Evolutionary conservation across 495 filamentous ascomycete species (phyloP).

Genomic region (Penicillium turbatum): DNA sequence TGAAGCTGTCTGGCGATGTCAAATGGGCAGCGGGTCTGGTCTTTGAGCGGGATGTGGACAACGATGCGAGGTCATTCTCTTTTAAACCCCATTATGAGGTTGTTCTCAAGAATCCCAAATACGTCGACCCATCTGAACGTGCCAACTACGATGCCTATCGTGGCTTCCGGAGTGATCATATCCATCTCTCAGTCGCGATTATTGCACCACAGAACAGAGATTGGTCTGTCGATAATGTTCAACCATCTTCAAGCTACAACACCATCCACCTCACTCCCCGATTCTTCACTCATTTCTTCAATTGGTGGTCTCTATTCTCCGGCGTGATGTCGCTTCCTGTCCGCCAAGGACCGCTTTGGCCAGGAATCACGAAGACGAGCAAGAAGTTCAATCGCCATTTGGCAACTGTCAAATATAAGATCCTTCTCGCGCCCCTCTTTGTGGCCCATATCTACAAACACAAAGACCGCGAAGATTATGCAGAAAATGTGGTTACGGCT

Average conservation of each 20-base stretch:
- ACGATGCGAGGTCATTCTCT: slow-evolving; percentile 68
- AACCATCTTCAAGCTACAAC: slow-evolving; percentile 85
- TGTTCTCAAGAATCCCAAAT: slow-evolving; percentile 71
- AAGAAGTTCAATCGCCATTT: slow-evolving; percentile 98
- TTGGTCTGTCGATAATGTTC: slow-evolving; percentile 68
- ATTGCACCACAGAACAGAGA: slow-evolving; percentile 70
- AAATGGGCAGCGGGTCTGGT: slow-evolving; percentile 86
- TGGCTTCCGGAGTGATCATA: slow-evolving; percentile 91
- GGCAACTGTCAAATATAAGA: slow-evolving; percentile 94
- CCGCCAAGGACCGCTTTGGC: slow-evolving; percentile 86
- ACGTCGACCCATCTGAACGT: slow-evolving; percentile 51
- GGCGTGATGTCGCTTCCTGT: slow-evolving; percentile 93
- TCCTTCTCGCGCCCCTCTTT: slow-evolving; percentile 87
- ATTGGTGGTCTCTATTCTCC: slow-evolving; percentile 96
- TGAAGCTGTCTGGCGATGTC: slow-evolving; percentile 96
- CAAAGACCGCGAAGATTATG: slow-evolving; percentile 85
- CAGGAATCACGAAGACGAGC: slow-evolving; percentile 86
- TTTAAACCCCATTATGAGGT: slow-evolving; percentile 94
- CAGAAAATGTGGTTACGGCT: slow-evolving; percentile 75
- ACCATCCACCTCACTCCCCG: slow-evolving; percentile 87
- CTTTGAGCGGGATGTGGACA: slow-evolving; percentile 74
- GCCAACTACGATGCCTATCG: slow-evolving; percentile 83
- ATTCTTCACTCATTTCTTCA: slow-evolving; percentile 97
- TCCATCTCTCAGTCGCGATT: slow-evolving; percentile 88
- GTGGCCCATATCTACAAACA: slow-evolving; percentile 98